A percentile compares a stretch with the other conserved stretches of the same genome.
These are phyloP conservation scores for Ustilago loliicola DNA, from an alignment of 1,284 basidiomycete species.

Conservation along the genomic window DNA sequence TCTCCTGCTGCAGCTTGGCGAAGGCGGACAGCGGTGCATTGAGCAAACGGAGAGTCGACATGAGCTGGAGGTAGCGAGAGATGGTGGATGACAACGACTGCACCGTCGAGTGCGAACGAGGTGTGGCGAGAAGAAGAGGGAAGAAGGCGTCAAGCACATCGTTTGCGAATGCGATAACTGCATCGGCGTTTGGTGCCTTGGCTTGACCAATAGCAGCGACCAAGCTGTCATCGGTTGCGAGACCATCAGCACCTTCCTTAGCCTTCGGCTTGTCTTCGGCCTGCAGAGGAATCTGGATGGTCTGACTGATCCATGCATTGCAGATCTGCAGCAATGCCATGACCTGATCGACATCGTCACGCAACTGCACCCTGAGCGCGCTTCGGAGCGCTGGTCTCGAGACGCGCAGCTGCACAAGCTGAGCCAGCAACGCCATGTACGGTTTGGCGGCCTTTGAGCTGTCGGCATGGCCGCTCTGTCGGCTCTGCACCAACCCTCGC, in stretches of 20 bases:
- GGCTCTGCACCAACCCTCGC: constrained; percentile 27
- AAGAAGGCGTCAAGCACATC: constrained; percentile 56
- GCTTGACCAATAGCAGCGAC: constrained; percentile 12
- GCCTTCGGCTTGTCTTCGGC: constrained; percentile 7
- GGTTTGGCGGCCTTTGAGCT: constrained; percentile 13
- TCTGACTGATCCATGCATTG: constrained; percentile 47
- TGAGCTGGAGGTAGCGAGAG: constrained; percentile 32
- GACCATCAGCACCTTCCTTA: background rate
- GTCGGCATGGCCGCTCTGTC: constrained; percentile 3
- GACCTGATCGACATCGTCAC: constrained; percentile 39
- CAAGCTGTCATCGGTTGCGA: background rate
- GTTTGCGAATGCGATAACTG: constrained; percentile 43
- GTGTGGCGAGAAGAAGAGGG: constrained; percentile 46
- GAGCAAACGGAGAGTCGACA: constrained; percentile 38
- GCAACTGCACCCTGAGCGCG: constrained; percentile 38
- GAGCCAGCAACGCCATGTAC: constrained; percentile 21
- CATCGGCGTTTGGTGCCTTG: constrained; percentile 28
- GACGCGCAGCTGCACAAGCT: constrained; percentile 30
- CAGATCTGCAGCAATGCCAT: constrained; percentile 46
- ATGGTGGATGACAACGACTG: constrained; percentile 42
- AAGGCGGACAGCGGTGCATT: constrained; percentile 54
- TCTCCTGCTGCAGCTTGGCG: constrained; percentile 50
- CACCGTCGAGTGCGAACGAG: constrained; percentile 38
- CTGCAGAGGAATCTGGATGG: constrained; percentile 24
- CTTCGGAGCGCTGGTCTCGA: constrained; percentile 44